Evolutionary conservation across 208 protist species (phyloP).

Genomic region (Trypanosoma cruzi): DNA sequence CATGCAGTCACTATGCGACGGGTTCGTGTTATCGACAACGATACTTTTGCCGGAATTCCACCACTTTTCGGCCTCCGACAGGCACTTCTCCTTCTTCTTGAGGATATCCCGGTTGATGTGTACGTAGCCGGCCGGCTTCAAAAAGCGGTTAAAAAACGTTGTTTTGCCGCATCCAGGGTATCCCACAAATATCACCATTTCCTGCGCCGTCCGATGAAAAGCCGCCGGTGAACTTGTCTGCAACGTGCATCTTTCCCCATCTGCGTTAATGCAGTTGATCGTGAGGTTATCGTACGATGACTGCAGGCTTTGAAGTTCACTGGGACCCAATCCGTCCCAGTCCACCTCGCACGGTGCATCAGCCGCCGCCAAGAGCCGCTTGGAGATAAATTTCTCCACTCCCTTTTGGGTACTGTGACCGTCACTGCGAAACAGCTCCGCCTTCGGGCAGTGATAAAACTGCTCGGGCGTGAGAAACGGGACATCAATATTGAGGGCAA

Average conservation of each 20-base stretch:
- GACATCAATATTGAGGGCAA: constrained; percentile 85
- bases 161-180: constrained; percentile 90
- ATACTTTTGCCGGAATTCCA: constrained; percentile 68
- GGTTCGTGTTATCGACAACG: constrained; percentile 94
- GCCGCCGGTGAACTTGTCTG: constrained; percentile 2
- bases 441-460: constrained; percentile 52
- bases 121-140: constrained; percentile 78
- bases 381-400: constrained; percentile 4
- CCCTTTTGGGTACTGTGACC: background rate
- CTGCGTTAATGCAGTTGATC: constrained; percentile 29
- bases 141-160: constrained; percentile 85
- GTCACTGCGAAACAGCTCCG: constrained; percentile 19
- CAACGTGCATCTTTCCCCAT: constrained; percentile 6
- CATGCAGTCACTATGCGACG: constrained; percentile 42
- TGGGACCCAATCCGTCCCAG: constrained; percentile 63
- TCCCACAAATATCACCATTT: constrained; percentile 89
- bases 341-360: constrained; percentile 29
- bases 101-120: constrained; percentile 83
- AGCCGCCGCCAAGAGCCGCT: background rate
- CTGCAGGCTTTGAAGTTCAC: constrained; percentile 43
- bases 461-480: constrained; percentile 93
- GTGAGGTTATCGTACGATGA: constrained; percentile 45
- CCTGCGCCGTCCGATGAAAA: constrained; percentile 41
- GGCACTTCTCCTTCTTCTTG: constrained; percentile 71
- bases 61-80: constrained; percentile 36